phyloP scores from a whole-genome alignment of 164 flowering plant genomes.

The Vitis amurensis region DNA sequence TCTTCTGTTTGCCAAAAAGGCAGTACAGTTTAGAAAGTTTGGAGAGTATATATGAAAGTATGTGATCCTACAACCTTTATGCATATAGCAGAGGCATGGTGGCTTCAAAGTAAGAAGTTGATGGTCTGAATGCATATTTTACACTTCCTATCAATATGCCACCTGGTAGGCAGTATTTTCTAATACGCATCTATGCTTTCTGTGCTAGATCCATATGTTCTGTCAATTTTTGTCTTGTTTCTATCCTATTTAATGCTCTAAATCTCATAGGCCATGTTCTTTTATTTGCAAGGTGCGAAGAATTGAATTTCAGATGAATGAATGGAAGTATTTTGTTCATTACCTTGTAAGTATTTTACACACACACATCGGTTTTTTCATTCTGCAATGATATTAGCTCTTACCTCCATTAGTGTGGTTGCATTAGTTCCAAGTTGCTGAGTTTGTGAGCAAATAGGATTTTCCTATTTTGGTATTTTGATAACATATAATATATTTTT shows the following conservation, averaged over 20 bases:
- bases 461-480: conserved; percentile 10
- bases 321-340: conserved; percentile 42
- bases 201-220: neutral
- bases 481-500: conserved; percentile 4
- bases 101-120: too few species aligned
- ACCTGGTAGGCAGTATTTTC: neutral
- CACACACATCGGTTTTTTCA: neutral
- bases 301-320: conserved; percentile 19
- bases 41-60: too few species aligned
- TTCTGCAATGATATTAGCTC: neutral
- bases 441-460: neutral
- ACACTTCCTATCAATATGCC: neutral
- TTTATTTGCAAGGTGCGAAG: conserved; percentile 31
- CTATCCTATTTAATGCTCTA: neutral
- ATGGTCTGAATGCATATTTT: too few species aligned
- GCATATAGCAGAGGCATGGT: too few species aligned
- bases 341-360: conserved; percentile 40
- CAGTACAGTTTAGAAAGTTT: too few species aligned
- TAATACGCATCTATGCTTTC: neutral
- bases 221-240: neutral
- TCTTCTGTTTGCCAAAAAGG: too few species aligned
- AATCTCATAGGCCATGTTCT: neutral
- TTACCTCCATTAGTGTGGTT: neutral
- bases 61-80: too few species aligned
- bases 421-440: conserved; percentile 1